Conservation (phyloP, 1,139 yeast species). For the Suhomyces panamericanus region DNA sequence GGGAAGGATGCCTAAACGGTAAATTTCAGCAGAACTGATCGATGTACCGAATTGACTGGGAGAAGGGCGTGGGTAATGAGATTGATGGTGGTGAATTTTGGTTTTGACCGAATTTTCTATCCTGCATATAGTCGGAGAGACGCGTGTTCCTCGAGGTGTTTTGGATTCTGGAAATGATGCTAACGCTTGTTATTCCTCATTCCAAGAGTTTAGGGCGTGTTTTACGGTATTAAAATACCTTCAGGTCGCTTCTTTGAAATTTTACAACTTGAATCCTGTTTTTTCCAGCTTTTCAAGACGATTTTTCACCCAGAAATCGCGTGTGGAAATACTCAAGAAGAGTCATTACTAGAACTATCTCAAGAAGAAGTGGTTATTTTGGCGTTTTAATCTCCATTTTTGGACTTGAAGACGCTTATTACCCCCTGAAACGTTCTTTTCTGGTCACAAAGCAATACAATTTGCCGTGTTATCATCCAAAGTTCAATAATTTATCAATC, state of each 20-base stretch:
- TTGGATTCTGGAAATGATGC: background rate
- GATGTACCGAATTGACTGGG: background rate
- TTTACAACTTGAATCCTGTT: background rate
- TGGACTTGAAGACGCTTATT: too few species aligned
- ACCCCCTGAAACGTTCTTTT: too few species aligned
- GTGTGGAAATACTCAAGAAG: too few species aligned
- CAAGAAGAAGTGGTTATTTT: too few species aligned
- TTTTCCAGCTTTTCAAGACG: background rate
- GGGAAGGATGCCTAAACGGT: background rate
- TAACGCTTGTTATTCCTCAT: background rate
- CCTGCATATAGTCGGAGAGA: background rate
- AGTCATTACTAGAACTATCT: too few species aligned
- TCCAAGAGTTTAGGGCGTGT: background rate
- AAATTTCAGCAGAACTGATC: background rate
- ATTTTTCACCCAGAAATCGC: background rate
- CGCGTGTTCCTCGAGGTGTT: background rate
- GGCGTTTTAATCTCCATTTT: too few species aligned
- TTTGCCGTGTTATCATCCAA: too few species aligned
- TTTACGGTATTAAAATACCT: background rate
- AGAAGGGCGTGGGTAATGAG: background rate
- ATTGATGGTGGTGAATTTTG: background rate
- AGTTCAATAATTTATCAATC: too few species aligned
- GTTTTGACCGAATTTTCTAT: background rate
- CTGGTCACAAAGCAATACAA: too few species aligned
- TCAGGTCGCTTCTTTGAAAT: background rate